Conservation (phyloP, 805 yeast species). For the Pichia rugopelliculosa region DNA sequence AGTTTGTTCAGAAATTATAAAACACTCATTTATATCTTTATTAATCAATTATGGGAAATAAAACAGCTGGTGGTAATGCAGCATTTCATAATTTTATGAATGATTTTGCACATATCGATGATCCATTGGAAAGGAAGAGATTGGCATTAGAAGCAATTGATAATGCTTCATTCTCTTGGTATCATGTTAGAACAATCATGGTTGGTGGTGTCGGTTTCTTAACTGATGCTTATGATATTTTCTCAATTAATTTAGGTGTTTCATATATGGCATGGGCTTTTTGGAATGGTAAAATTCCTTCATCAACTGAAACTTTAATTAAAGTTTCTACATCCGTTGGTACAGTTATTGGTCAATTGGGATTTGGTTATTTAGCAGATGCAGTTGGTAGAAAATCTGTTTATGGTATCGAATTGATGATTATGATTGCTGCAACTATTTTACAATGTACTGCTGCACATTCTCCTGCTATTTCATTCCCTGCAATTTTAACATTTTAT, state of each 20-base stretch:
- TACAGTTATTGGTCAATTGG: conserved; percentile 84
- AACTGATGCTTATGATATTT: conserved; percentile 89
- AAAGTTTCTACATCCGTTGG: conserved; percentile 92
- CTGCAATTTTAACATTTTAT: conserved; percentile 66
- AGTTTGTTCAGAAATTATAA: no score
- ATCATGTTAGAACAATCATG: conserved; percentile 70
- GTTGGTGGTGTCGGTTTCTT: conserved; percentile 95
- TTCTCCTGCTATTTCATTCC: conserved; percentile 66
- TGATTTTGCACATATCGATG: conserved; percentile 74
- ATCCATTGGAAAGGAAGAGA: conserved; percentile 82
- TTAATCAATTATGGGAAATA: conserved; percentile 10
- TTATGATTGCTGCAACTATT: conserved; percentile 75
- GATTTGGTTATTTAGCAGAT: conserved; percentile 81
- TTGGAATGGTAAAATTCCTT: conserved; percentile 58
- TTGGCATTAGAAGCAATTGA: conserved; percentile 79
- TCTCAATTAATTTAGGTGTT: conserved; percentile 78
- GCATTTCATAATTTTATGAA: conserved; percentile 79
- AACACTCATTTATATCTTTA: neutral
- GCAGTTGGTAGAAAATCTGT: conserved; percentile 76
- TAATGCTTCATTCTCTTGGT: conserved; percentile 74
- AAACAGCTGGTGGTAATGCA: conserved; percentile 69
- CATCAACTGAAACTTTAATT: conserved; percentile 66
- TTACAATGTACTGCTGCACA: conserved; percentile 68
- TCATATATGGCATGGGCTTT: conserved; percentile 71
- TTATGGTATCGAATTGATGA: conserved; percentile 79